Base-by-base conservation (phyloP, 192 early-diverging fungal species). In the Coemansia guatemalensis region DNA sequence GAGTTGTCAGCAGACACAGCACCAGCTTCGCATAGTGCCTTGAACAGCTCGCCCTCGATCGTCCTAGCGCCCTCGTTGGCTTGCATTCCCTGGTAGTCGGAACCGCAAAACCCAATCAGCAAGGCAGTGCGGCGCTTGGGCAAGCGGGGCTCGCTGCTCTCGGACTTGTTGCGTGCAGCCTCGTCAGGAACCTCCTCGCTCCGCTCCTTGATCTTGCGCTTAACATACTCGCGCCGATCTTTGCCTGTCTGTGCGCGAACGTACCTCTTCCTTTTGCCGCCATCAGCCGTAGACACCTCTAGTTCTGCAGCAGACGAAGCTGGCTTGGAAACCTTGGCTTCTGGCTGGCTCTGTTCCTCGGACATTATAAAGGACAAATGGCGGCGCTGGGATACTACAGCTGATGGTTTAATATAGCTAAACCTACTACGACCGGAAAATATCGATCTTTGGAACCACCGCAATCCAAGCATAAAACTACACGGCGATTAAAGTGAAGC, bases 81-180 rank as follows among this genome's bases (percentile, higher is more conserved):
- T 72, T 99, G 97, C 94, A 97, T 94, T 20, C 98, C 98, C 62
- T 91, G 87, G 85, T 93, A 99, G 2, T 92, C 96, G 32, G 94
- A 92, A 2, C 98, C 98, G 69, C 92, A 93, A 76, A 90, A 99
- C 12, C 93, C 91, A 78, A 99, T 84, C 54, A 99, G 61, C 9
- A 98, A 73, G 0, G 94, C 96, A 11, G 96, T 89, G 44, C 93
- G 91, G 47, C 87, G 83, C 77, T 99, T 99, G 22, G 96, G 95
- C 23, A 60, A 64, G 8, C 78, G 78, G 4, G 78, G 69, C 56
- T 75, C 78, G 60, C 51, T 66, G 22, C 50, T 49, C 14, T 68
- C 69, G 8, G 62, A 3, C 14, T 26, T 51, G 0, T 50, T 47
- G 41, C 62, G 53, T 0, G 62, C 53, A 58, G 47, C 35, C 55